phyloP scores from a whole-genome alignment of 1,139 yeast genomes.

The Casaregolazyma suthepensis region DNA sequence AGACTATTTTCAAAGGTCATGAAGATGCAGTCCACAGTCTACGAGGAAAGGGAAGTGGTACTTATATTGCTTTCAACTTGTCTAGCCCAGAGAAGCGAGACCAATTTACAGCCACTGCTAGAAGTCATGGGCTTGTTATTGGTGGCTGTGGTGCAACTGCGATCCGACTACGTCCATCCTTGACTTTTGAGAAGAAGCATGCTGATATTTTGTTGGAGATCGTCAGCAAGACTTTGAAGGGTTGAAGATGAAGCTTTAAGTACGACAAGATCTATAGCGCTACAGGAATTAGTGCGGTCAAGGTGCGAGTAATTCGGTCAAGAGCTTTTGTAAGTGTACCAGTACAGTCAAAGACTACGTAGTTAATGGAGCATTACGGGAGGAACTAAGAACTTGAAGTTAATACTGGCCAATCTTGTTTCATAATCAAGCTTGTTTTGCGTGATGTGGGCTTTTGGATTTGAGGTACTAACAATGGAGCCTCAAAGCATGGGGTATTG shows the following conservation, averaged over 20 bases:
- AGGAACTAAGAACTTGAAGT: too few species aligned
- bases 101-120: constrained; percentile 51
- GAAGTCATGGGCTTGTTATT: constrained; percentile 59
- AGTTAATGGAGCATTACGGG: not conserved
- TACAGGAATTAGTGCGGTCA: not conserved
- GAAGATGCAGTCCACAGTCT: constrained; percentile 49
- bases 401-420: not conserved
- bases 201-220: constrained; percentile 54
- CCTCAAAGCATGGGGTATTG: not conserved
- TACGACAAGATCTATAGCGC: not conserved
- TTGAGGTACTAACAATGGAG: not conserved
- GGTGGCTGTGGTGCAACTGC: constrained; percentile 78
- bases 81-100: constrained; percentile 50
- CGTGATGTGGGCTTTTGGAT: not conserved
- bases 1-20: constrained; percentile 44
- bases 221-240: constrained; percentile 23
- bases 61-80: constrained; percentile 75
- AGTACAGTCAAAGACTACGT: not conserved
- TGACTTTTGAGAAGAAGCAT: constrained; percentile 69
- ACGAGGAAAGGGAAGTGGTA: constrained; percentile 71
- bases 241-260: not conserved
- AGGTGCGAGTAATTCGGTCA: not conserved
- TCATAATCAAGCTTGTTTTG: not conserved
- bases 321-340: not conserved
- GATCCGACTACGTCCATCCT: constrained; percentile 71